Percentiles rank a stretch among this genome's conserved stretches.
Evolutionary conservation across 202 grass and related monocot genomes (phyloP).

Genomic region (Schoenoplectus tabernaemontani): DNA sequence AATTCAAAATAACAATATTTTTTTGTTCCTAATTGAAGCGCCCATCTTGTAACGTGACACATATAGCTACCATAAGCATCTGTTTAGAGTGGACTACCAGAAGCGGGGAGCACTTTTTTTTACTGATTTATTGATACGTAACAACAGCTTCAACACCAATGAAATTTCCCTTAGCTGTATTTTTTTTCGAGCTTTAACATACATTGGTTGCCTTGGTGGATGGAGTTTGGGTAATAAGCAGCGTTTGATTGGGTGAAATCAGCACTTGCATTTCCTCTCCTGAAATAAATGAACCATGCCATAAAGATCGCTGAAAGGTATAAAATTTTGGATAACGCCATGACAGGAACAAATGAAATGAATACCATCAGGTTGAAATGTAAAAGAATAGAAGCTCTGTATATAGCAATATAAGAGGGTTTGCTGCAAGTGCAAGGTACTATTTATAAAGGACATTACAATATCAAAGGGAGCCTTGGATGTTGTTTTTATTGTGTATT

Average conservation of each 20-base stretch:
- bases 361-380: neutral
- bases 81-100: neutral
- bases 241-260: slow-evolving; percentile 44
- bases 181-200: neutral
- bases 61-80: neutral
- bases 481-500: neutral
- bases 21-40: neutral
- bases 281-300: slow-evolving; percentile 6
- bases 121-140: neutral
- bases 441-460: neutral
- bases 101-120: neutral
- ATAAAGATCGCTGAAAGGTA: neutral
- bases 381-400: neutral
- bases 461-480: neutral
- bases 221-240: slow-evolving; percentile 50
- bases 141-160: neutral
- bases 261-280: slow-evolving; percentile 15
- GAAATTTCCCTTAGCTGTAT: neutral
- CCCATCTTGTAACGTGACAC: neutral
- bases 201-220: slow-evolving; percentile 31
- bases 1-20: no score
- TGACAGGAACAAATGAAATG: neutral
- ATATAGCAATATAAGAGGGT: neutral
- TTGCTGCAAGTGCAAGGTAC: neutral
- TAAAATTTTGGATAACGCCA: neutral